Evolutionary conservation across 345 rosid genomes (phyloP), one percentile per base, ranked within the genome.

Genomic region (Hibiscus mutabilis): DNA sequence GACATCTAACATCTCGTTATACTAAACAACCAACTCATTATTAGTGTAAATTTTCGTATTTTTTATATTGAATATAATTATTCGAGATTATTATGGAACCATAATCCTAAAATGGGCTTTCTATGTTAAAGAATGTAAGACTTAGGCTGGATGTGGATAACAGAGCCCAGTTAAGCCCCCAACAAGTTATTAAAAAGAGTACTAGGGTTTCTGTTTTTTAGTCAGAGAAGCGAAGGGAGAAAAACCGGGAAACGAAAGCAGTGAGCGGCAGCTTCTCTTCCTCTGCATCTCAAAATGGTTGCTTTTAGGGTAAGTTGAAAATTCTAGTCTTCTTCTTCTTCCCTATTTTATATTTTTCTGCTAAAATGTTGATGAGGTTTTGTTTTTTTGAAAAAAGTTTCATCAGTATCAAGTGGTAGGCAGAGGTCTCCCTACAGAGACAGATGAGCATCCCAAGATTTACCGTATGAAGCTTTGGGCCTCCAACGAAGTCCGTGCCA

Each of bases 401-500:
- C 87, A 81, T 61, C 83, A 84, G 68, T 81, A 84, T 52, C 84
- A 84, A 78, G 84, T 84, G 46, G 87, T 84, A 16, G 87, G 84
- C 21, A 79, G 84, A 71, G 84, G 78, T 37, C 76, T 84, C 8
- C 87, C 84, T 9, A 75, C 83, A 1, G 77, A 73, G 25, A 2
- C 71, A 3, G 84, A 81, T 69, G 79, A 76, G 79, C 84, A 80
- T 57, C 87, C 87, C 2, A 81, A 84, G 78, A 81, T 81, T 55
- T 84, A 81, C 73, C 69, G 84, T 22, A 84, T 84, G 87, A 84
- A 84, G 76, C 77, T 81, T 8, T 84, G 87, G 83, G 87, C 86
- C 12, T 81, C 86, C 0, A 83, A 83, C 13, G 84, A 81, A 75
- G 82, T 83, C 59, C 81, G 83, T 11, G 84, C 84, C 21, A 84